Evolutionary conservation across 768 basidiomycete genomes (phyloP), one percentile per base, ranked within the genome.

Genomic region (Neoboletus subvelutipes): DNA sequence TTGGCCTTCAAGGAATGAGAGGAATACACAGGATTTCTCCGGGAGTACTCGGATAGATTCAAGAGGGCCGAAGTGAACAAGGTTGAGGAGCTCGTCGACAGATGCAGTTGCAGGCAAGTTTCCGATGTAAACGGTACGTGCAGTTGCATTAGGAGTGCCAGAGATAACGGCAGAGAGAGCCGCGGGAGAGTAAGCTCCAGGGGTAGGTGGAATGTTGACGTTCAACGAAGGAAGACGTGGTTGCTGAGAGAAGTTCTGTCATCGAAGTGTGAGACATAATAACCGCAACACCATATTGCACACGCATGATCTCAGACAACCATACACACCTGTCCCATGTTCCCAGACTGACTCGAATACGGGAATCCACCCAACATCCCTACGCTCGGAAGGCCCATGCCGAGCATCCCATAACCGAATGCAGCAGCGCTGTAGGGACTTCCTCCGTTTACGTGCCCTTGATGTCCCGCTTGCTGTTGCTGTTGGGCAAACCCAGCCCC

Each of bases 1-100:
- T 29, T 85, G 80, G 22, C 88, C 89, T 56, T 99, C 95, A 53
- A 99, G 82, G 86, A 98, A 99, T 29, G 94, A 97, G 55, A 99
- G 84, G 80, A 99, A 99, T 50, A 97, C 94, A 72, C 97, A 98
- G 2, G 88, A 91, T 73, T 98, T 98, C 72, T 98, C 96, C 45
- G 94, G 93, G 11, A 98, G 83, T 36, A 99, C 90, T 47, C 94
- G 90, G 67, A 98, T 88, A 46, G 85, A 88, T 72, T 98, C 96
- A 63, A 98, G 86, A 0, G 97, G 96, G 4, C 96, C 96, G 68
- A 98, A 98, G 67, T 96, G 94, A 56, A 99, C 96, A 62, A 98
- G 87, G 71, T 94, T 97, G 67, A 99, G 87, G 15, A 99, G 86
- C 71, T 98, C 96, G 72, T 99, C 97, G 52, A 99, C 95, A 18